Percentiles rank a stretch among this genome's conserved stretches.
Conservation (phyloP, 441 rosid genomes). For the Populus hybrid region DNA sequence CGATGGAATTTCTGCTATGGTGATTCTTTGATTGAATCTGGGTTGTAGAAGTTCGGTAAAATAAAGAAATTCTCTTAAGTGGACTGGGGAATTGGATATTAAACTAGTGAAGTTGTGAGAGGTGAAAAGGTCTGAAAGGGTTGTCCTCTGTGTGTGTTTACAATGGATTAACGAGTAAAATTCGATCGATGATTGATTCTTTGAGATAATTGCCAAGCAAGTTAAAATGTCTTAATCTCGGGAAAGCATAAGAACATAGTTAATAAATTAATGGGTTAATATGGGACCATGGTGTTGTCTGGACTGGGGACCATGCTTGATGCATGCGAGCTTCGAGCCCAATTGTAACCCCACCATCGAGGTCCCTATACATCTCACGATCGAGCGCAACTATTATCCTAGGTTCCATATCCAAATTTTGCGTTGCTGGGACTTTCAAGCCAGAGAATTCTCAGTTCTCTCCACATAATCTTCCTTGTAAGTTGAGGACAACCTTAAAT, state of each 20-base stretch:
- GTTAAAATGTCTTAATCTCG: too few species aligned
- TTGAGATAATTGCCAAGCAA: too few species aligned
- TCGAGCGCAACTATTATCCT: neutral
- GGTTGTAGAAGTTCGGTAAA: too few species aligned
- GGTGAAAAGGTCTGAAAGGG: too few species aligned
- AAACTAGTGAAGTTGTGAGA: too few species aligned
- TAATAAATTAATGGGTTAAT: neutral
- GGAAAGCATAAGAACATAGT: neutral
- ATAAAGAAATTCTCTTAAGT: too few species aligned
- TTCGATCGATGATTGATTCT: too few species aligned
- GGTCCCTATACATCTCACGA: neutral
- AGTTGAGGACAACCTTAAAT: neutral
- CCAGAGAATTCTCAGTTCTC: neutral
- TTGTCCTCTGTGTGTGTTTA: too few species aligned
- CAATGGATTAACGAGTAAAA: too few species aligned
- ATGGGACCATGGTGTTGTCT: neutral
- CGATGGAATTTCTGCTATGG: too few species aligned
- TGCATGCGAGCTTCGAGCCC: neutral
- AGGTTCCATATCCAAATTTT: neutral
- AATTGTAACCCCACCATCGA: neutral
- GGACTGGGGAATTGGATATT: too few species aligned
- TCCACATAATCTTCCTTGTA: neutral
- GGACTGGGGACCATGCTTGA: neutral
- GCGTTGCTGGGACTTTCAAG: neutral
- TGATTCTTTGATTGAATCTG: too few species aligned